Evolutionary conservation across 805 yeast species (phyloP).

Genomic region (Candida odintsovae): DNA sequence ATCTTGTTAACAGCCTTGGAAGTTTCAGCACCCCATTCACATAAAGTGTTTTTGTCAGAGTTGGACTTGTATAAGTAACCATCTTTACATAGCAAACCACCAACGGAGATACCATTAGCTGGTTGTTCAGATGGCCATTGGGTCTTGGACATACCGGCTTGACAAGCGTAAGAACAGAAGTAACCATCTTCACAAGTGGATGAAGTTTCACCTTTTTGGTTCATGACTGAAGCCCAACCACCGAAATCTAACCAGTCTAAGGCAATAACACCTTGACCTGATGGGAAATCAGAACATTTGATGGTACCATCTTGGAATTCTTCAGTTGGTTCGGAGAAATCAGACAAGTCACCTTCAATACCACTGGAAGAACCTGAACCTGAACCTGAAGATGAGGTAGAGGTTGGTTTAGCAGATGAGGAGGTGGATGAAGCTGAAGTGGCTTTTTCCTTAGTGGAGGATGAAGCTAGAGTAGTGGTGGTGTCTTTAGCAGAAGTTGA

Average conservation of each 20-base stretch:
- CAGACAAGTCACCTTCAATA: conserved; percentile 50
- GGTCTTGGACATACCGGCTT: conserved; percentile 97
- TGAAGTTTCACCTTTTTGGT: conserved; percentile 50
- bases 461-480: conserved; percentile 15
- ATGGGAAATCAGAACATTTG: conserved; percentile 65
- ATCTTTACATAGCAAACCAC: conserved; percentile 82
- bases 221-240: conserved; percentile 70
- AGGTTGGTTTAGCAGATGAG: conserved; percentile 13
- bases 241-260: conserved; percentile 70
- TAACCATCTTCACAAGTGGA: conserved; percentile 79
- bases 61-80: conserved; percentile 85
- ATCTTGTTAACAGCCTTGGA: conserved; percentile 67
- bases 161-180: conserved; percentile 97
- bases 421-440: conserved; percentile 18
- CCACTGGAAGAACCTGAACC: conserved; percentile 29
- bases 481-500: conserved; percentile 12
- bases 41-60: conserved; percentile 58
- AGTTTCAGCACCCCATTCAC: conserved; percentile 78
- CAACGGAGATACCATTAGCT: conserved; percentile 80
- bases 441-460: conserved; percentile 15
- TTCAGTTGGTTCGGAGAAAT: conserved; percentile 50
- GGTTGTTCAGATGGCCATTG: conserved; percentile 96
- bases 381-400: conserved; percentile 17
- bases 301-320: conserved; percentile 66
- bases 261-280: conserved; percentile 78